phyloP scores from a whole-genome alignment of 2,329 filamentous ascomycete genomes.

The Pyrenochaeta sp. region DNA sequence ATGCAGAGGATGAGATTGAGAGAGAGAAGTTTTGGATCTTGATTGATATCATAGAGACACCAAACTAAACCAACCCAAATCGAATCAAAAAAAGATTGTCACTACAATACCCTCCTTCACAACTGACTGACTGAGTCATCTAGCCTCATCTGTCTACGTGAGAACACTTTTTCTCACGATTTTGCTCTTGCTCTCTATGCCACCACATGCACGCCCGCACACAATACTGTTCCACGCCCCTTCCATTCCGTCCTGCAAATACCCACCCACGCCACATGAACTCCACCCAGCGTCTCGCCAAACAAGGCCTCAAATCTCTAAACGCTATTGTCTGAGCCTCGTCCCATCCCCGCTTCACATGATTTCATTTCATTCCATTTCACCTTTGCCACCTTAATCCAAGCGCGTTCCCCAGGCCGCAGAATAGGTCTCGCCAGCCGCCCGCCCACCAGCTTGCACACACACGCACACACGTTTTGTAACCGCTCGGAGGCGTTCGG shows the following conservation, averaged over 20 bases:
- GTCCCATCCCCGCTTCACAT: no score
- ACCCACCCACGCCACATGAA: neutral
- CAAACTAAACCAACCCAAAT: neutral
- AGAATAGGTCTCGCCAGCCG: neutral
- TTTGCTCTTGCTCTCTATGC: no score
- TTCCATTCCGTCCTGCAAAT: no score
- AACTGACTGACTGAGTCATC: neutral
- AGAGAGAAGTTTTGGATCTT: conserved; percentile 1
- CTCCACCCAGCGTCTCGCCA: conserved; percentile 6
- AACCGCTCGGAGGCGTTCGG: neutral
- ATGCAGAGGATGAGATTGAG: neutral
- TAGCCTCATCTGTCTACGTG: neutral
- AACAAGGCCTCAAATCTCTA: neutral
- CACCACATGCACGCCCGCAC: no score
- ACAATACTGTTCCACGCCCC: no score
- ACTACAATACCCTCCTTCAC: no score
- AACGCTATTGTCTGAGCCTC: no score
- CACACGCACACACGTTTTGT: neutral
- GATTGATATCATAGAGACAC: conserved; percentile 7
- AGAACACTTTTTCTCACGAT: no score
- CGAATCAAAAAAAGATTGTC: no score
- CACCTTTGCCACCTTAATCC: neutral
- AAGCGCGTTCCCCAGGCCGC: neutral
- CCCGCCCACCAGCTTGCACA: no score
- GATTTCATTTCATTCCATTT: no score